A percentile compares a stretch with the other conserved stretches of the same genome.
These are phyloP conservation scores for Tolypocladium tundrense DNA, from an alignment of 2,329 filamentous ascomycete species.

Conservation along the genomic window DNA sequence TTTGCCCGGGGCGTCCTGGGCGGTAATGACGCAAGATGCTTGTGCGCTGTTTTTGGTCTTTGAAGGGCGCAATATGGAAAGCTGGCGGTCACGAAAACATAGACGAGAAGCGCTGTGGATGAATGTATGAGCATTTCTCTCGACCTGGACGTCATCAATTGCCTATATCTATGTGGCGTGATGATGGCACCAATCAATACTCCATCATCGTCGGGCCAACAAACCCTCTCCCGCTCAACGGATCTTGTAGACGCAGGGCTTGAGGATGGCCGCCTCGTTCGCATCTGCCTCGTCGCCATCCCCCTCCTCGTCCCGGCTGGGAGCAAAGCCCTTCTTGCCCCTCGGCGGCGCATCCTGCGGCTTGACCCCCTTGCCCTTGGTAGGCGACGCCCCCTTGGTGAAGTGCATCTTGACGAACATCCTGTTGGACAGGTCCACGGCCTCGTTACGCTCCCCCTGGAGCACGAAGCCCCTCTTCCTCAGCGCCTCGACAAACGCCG, in stretches of 20 bases:
- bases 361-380: constrained; percentile 62
- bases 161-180: not conserved
- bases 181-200: not conserved
- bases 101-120: not conserved
- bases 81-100: not conserved
- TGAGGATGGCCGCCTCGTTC: constrained; percentile 59
- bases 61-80: not conserved
- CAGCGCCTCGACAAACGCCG: constrained; percentile 77
- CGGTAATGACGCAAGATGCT: not conserved
- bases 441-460: constrained; percentile 47
- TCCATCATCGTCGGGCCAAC: not conserved
- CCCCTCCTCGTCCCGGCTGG: constrained; percentile 38
- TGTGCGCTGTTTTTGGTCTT: not conserved
- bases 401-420: constrained; percentile 99
- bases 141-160: not conserved
- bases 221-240: constrained; percentile 36
- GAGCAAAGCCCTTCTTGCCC: constrained; percentile 43
- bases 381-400: constrained; percentile 67
- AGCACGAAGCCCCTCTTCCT: constrained; percentile 75
- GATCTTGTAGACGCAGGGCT: constrained; percentile 94
- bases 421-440: constrained; percentile 78
- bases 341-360: constrained; percentile 49
- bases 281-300: constrained; percentile 50
- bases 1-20: not conserved
- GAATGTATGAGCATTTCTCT: not conserved